A percentile compares a stretch with the other conserved stretches of the same genome.
Conservation (phyloP, 768 basidiomycete genomes). For the Podaxis rugospora region DNA sequence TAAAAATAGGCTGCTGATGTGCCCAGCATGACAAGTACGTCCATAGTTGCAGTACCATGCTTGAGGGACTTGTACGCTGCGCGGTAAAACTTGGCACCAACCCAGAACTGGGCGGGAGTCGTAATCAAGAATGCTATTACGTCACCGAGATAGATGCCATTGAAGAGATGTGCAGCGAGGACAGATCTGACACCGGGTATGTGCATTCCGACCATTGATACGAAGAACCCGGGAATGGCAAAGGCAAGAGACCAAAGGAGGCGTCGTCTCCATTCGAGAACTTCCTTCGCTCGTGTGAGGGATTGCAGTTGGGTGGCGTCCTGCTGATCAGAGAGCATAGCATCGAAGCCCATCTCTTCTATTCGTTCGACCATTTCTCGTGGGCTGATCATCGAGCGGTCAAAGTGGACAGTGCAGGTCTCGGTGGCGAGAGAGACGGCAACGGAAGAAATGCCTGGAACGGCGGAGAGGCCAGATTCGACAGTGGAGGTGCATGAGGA, state of each 20-base stretch:
- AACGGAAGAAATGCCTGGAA: slow-evolving; percentile 73
- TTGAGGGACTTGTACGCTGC: slow-evolving; percentile 89
- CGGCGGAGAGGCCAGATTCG: slow-evolving; percentile 58
- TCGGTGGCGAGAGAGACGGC: slow-evolving; percentile 75
- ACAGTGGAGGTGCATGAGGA: slow-evolving; percentile 76
- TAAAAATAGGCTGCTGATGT: slow-evolving; percentile 94
- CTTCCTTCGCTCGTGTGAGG: slow-evolving; percentile 85
- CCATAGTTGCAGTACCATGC: slow-evolving; percentile 93
- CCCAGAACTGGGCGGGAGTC: slow-evolving; percentile 90
- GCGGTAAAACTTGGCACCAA: slow-evolving; percentile 83
- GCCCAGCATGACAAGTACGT: slow-evolving; percentile 93
- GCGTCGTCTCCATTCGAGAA: slow-evolving; percentile 82
- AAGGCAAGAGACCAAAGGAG: slow-evolving; percentile 74
- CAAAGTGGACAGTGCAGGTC: slow-evolving; percentile 72
- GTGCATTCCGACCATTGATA: slow-evolving; percentile 79
- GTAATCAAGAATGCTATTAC: slow-evolving; percentile 71
- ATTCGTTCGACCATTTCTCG: slow-evolving; percentile 88
- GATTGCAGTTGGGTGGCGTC: slow-evolving; percentile 84
- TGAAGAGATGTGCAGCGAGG: slow-evolving; percentile 45
- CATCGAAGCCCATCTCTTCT: slow-evolving; percentile 88
- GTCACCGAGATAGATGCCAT: slow-evolving; percentile 79
- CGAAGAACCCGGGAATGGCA: slow-evolving; percentile 90
- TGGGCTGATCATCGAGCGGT: slow-evolving; percentile 65
- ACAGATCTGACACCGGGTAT: slow-evolving; percentile 57
- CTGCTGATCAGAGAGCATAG: slow-evolving; percentile 74